Conservation (phyloP, 2,329 filamentous ascomycete species). For the Cladosporium sp. region DNA sequence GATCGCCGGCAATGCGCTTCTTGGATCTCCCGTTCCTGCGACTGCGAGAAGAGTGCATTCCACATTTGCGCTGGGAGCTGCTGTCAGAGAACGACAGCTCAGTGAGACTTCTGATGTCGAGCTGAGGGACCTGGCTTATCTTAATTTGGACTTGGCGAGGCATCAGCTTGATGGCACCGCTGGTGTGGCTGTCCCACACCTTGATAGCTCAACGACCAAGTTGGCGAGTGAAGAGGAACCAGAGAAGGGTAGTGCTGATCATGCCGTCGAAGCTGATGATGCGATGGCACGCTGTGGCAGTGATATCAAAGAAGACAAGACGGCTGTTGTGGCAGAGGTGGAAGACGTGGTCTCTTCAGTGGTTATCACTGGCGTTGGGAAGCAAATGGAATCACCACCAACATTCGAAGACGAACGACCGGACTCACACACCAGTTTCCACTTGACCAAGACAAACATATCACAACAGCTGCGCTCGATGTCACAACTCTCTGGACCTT, state of each 20-base stretch:
- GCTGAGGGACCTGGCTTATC: constrained; percentile 3
- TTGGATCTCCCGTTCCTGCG: neutral
- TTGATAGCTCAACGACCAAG: neutral
- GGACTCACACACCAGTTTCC: constrained; percentile 23
- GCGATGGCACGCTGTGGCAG: neutral
- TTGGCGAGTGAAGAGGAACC: neutral
- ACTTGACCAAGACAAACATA: constrained; percentile 42
- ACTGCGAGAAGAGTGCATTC: neutral
- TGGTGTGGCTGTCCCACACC: neutral
- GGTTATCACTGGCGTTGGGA: too few relatives aligned
- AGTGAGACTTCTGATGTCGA: constrained; percentile 1
- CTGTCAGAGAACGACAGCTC: neutral
- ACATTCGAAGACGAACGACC: neutral
- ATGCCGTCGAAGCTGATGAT: neutral
- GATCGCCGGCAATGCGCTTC: neutral
- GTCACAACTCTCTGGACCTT: constrained; percentile 34
- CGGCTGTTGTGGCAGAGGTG: neutral
- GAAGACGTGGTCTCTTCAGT: neutral
- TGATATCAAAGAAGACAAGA: neutral
- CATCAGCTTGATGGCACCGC: constrained; percentile 2
- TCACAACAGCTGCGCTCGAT: constrained; percentile 42
- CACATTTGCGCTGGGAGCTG: neutral
- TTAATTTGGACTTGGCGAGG: constrained; percentile 3
- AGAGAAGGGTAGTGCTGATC: neutral
- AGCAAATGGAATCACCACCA: too few relatives aligned